Percentiles rank a stretch among this genome's conserved stretches.
These are phyloP conservation scores for Thelonectria blattea DNA, from an alignment of 2,329 filamentous ascomycete species.

Conservation along the genomic window DNA sequence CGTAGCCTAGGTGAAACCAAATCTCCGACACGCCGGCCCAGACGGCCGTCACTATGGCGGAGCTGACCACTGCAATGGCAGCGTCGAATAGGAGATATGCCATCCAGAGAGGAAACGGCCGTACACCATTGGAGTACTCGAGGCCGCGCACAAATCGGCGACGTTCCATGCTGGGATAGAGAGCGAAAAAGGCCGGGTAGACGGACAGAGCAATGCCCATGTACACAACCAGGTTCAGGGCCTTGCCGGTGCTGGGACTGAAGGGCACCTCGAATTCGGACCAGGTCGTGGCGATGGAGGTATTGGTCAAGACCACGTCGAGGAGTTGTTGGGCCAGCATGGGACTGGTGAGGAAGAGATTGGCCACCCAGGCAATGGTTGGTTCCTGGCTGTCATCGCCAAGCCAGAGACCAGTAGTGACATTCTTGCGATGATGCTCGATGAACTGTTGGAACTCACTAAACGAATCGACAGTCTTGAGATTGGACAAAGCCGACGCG, in stretches of 20 bases:
- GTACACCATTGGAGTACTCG: conserved; percentile 90
- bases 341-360: conserved; percentile 61
- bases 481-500: conserved; percentile 30
- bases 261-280: conserved; percentile 78
- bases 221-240: conserved; percentile 81
- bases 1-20: conserved; percentile 81
- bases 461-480: conserved; percentile 67
- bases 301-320: conserved; percentile 69
- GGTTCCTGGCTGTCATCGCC: conserved; percentile 65
- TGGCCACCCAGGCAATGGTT: conserved; percentile 74
- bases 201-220: conserved; percentile 78
- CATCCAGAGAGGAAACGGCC: conserved; percentile 81
- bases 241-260: conserved; percentile 70
- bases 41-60: conserved; percentile 70
- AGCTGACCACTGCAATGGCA: conserved; percentile 68
- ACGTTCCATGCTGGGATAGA: conserved; percentile 88
- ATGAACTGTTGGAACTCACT: conserved; percentile 73
- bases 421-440: conserved; percentile 64
- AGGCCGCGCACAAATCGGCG: conserved; percentile 79
- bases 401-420: conserved; percentile 80
- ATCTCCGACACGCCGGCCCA: conserved; percentile 68
- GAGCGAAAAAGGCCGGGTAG: conserved; percentile 84
- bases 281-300: conserved; percentile 74
- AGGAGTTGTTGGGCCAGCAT: conserved; percentile 71
- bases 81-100: conserved; percentile 86